Evolutionary conservation across 2,329 filamentous ascomycete species (phyloP).

Genomic region (Tolypocladium nubicola): DNA sequence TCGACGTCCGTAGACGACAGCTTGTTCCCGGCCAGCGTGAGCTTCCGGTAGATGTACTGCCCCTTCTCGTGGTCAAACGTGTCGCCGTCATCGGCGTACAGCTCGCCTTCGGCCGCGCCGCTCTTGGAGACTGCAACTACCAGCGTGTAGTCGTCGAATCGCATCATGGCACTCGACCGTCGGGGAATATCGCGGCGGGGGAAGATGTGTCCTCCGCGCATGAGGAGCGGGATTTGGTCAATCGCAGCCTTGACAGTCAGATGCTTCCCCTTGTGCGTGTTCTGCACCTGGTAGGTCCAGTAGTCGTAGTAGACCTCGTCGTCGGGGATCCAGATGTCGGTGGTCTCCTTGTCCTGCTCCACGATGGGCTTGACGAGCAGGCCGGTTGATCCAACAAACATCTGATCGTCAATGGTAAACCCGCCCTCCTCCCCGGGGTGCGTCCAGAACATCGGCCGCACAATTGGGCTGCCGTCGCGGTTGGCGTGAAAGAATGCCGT

Average conservation of each 20-base stretch:
- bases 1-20: slow-evolving; percentile 63
- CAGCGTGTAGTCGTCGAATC: slow-evolving; percentile 88
- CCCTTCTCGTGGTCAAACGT: slow-evolving; percentile 79
- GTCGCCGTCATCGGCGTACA: slow-evolving; percentile 92
- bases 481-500: slow-evolving; percentile 91
- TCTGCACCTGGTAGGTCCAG: slow-evolving; percentile 71
- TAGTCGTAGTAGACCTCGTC: slow-evolving; percentile 91
- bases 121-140: slow-evolving; percentile 58
- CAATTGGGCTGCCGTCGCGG: slow-evolving; percentile 71
- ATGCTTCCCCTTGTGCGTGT: slow-evolving; percentile 57
- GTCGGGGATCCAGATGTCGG: slow-evolving; percentile 81
- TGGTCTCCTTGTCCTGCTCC: slow-evolving; percentile 59
- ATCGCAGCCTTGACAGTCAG: slow-evolving; percentile 67
- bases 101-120: slow-evolving; percentile 57
- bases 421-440: slow-evolving; percentile 78
- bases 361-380: slow-evolving; percentile 89
- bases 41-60: slow-evolving; percentile 78
- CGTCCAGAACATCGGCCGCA: slow-evolving; percentile 87
- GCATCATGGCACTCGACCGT: slow-evolving; percentile 80
- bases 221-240: slow-evolving; percentile 78
- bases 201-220: slow-evolving; percentile 89
- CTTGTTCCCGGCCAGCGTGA: slow-evolving; percentile 50
- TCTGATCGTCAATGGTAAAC: slow-evolving; percentile 85
- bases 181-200: slow-evolving; percentile 81
- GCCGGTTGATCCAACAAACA: slow-evolving; percentile 82